Evolutionary conservation across 345 rosid genomes (phyloP), one percentile per base, ranked within the genome.

Genomic region (Populus euphratica): DNA sequence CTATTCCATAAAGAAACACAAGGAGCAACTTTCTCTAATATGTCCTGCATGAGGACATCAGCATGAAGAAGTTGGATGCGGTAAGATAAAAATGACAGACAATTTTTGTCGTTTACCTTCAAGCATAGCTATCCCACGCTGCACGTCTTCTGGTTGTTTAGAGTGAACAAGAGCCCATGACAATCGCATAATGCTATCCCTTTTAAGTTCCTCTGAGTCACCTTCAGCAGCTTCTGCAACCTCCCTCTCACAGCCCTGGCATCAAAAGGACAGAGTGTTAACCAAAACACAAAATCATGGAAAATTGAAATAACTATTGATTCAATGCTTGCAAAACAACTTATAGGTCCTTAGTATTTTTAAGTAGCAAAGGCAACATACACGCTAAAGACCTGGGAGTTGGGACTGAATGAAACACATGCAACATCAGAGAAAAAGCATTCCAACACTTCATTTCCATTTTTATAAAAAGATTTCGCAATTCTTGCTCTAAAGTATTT

Each of bases 101-200:
- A 13, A 23, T 70, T 23, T 47, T 12, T 10, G 17, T 44, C 3
- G 61, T 33, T 61, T 78, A 92, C 96, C 89, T 91, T 91, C 93
- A 79, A 93, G 93, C 96, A 93, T 90, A n/a, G 89, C 94, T 59
- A 91, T 85, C 23, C 96, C 97, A 31, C 96, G 97, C 69, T 91
- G 96, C 25, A 90, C 86, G 79, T 91, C 93, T 29, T 77, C 91
- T 1, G 86, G 72, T 29, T 72, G 81, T 75, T 88, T 87, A 5
- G 96, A 91, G 81, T 93, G 97, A 84, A 91, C 92, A 74, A 93
- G 94, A 83, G 97, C 88, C 97, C 97, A 93, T 7, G 96, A 93
- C 39, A 93, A 80, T 33, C 93, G 86, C 90, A 90, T 90, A 31
- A 91, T 77, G 81, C 91, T 86, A 73, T 90, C 91, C 54, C 77